Conservation (phyloP, 169 alveolate genomes). For the Fabrea salina region DNA sequence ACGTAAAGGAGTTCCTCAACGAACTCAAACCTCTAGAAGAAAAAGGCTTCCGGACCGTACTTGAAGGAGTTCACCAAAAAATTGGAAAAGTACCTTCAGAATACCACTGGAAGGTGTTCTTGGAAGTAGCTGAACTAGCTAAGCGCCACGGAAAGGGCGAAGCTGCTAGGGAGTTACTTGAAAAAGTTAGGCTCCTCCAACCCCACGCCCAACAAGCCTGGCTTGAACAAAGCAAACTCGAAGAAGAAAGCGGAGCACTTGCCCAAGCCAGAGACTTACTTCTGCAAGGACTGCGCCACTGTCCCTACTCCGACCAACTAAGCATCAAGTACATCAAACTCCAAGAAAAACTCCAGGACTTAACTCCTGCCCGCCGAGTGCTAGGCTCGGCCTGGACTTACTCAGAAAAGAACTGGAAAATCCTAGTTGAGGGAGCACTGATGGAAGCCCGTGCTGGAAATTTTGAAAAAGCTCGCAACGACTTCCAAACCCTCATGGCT, state of each 20-base stretch:
- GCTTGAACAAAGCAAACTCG: slow-evolving; percentile 58
- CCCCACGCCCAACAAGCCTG: slow-evolving; percentile 56
- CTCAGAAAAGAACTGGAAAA: slow-evolving; percentile 47
- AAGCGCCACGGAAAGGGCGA: slow-evolving; percentile 41
- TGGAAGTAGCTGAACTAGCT: slow-evolving; percentile 59
- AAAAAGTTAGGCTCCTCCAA: slow-evolving; percentile 34
- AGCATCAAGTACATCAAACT: slow-evolving; percentile 42
- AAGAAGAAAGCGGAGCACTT: slow-evolving; percentile 56
- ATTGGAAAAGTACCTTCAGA: slow-evolving; percentile 33
- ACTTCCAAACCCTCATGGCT: slow-evolving; percentile 25
- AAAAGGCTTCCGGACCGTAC: slow-evolving; percentile 28
- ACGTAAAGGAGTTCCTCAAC: slow-evolving; percentile 4
- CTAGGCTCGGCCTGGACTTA: slow-evolving; percentile 25
- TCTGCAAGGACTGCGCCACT: slow-evolving; percentile 42
- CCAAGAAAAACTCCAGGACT: slow-evolving; percentile 46
- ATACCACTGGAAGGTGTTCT: slow-evolving; percentile 49
- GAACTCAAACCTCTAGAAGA: slow-evolving; percentile 39
- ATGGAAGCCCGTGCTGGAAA: slow-evolving; percentile 54
- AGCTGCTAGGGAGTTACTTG: slow-evolving; percentile 46
- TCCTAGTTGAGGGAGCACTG: slow-evolving; percentile 49
- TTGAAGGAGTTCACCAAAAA: slow-evolving; percentile 21
- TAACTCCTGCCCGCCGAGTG: slow-evolving; percentile 30
- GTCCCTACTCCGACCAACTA: slow-evolving; percentile 47
- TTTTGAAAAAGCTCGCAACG: slow-evolving; percentile 35
- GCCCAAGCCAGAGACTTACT: slow-evolving; percentile 36